Conservation (phyloP, 192 early-diverging fungal species). For the Coemansia guatemalensis region DNA sequence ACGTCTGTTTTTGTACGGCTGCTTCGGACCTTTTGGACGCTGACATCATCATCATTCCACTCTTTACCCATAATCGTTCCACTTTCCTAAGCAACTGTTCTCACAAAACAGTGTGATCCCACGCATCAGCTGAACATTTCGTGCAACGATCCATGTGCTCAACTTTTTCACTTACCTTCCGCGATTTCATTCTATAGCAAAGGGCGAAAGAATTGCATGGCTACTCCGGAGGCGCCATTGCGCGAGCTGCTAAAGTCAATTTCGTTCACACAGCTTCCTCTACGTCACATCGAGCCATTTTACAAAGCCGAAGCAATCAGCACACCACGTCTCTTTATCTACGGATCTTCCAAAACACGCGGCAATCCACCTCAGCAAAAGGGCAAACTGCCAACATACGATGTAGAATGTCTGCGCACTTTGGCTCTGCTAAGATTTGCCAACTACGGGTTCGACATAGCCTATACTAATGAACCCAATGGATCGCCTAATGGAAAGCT, state of each 20-base stretch:
- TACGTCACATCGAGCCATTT: constrained; percentile 29
- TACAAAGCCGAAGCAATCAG: constrained; percentile 15
- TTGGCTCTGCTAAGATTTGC: constrained; percentile 33
- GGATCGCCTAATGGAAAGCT: constrained; percentile 35
- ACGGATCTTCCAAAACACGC: not conserved
- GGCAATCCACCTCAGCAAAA: not conserved
- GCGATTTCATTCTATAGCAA: no score
- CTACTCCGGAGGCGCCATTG: constrained; percentile 47
- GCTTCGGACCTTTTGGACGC: not conserved
- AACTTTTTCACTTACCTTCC: no score
- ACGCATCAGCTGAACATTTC: no score
- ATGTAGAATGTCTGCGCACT: constrained; percentile 26
- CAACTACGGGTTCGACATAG: constrained; percentile 33
- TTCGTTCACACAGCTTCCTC: constrained; percentile 47
- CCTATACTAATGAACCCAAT: constrained; percentile 30
- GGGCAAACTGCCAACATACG: constrained; percentile 19
- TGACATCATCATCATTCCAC: not conserved
- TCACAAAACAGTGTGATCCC: no score
- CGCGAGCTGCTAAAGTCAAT: constrained; percentile 46
- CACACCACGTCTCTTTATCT: constrained; percentile 28
- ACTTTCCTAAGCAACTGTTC: not conserved
- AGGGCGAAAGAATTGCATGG: no score
- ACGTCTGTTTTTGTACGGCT: no score
- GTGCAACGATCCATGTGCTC: no score
- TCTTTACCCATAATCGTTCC: not conserved